Conservation (phyloP, 257 asterid genomes). For the Striga asiatica region DNA sequence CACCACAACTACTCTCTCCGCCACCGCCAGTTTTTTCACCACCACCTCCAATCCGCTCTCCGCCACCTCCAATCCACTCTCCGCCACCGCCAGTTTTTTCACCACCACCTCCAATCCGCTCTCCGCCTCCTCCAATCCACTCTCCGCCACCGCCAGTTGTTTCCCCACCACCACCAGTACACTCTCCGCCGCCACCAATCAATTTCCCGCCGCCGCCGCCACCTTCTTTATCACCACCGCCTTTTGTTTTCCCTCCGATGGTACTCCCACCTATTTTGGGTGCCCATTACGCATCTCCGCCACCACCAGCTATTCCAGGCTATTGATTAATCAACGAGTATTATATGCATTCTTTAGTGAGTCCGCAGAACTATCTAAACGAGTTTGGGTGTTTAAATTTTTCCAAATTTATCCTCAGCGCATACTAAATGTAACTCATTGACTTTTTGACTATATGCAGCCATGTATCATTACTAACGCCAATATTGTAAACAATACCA, state of each 20-base stretch:
- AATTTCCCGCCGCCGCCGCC: constrained; percentile 11
- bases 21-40: constrained; percentile 16
- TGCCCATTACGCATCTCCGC: constrained; percentile 34
- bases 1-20: not conserved
- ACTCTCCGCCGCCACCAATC: constrained; percentile 13
- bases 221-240: constrained; percentile 19
- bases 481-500: too few relatives aligned
- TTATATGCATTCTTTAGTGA: not conserved
- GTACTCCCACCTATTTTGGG: constrained; percentile 26
- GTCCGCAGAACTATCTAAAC: too few relatives aligned
- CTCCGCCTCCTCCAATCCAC: not conserved
- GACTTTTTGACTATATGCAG: too few relatives aligned
- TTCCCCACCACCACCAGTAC: not conserved
- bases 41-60: not conserved
- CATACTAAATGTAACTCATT: too few relatives aligned
- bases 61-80: not conserved
- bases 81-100: constrained; percentile 14
- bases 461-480: too few relatives aligned
- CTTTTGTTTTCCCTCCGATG: constrained; percentile 18
- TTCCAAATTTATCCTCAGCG: too few relatives aligned
- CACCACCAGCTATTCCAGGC: constrained; percentile 55
- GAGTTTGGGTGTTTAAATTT: too few relatives aligned
- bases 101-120: not conserved
- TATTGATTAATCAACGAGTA: constrained; percentile 27
- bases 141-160: constrained; percentile 9